phyloP scores from a whole-genome alignment of 176 grass and related monocot genomes.

The Oryza punctata region DNA sequence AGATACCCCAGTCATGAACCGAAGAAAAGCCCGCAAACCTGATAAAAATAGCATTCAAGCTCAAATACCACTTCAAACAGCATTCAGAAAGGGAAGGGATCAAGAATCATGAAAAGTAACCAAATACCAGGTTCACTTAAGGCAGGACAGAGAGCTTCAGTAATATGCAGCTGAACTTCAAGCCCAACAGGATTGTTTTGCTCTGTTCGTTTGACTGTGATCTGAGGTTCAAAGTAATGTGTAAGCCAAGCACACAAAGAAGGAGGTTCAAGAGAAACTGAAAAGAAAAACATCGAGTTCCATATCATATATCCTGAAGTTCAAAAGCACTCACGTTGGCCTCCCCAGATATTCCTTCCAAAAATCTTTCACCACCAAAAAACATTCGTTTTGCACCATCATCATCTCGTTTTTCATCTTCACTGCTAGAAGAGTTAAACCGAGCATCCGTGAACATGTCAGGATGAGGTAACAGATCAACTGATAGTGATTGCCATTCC shows the following conservation, averaged over 20 bases:
- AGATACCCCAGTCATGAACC: conserved; percentile 94
- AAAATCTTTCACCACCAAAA: conserved; percentile 95
- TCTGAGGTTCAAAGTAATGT: conserved; percentile 58
- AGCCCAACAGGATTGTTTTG: conserved; percentile 90
- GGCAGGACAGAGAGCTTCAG: conserved; percentile 96
- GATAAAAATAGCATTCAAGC: conserved; percentile 40
- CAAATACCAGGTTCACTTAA: conserved; percentile 96
- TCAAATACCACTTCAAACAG: conserved; percentile 20
- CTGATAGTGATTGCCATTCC: conserved; percentile 90
- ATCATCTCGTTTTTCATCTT: conserved; percentile 71
- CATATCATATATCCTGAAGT: conserved; percentile 31
- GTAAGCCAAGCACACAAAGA: conserved; percentile 35
- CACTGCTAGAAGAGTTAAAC: conserved; percentile 64
- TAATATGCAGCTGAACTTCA: conserved; percentile 93
- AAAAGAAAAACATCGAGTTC: conserved; percentile 31
- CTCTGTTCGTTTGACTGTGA: conserved; percentile 88
- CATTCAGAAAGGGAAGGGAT: conserved; percentile 25
- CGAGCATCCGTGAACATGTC: conserved; percentile 95
- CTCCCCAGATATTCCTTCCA: conserved; percentile 98
- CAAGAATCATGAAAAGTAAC: conserved; percentile 31
- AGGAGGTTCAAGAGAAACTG: conserved; percentile 29
- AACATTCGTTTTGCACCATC: conserved; percentile 94
- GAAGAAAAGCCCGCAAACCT: conserved; percentile 92
- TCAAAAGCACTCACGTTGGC: conserved; percentile 75
- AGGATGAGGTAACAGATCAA: conserved; percentile 97